Base-by-base conservation (phyloP, 495 filamentous ascomycete species). In the Lophiotrema nucula region DNA sequence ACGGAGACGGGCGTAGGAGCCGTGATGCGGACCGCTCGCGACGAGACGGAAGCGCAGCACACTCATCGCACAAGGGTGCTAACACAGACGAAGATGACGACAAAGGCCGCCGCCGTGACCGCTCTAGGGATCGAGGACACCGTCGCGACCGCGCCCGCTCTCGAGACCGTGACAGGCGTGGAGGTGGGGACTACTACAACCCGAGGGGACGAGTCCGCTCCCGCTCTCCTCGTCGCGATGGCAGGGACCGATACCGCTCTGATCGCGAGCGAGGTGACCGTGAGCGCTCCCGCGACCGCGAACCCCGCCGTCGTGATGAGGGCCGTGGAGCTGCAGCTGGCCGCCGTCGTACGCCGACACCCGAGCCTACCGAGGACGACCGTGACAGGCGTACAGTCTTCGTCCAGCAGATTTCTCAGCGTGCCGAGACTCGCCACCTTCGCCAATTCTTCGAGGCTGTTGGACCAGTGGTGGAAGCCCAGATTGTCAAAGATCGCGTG, bases 401-500 rank as follows among this genome's bases (percentile, higher is more conserved):
- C 69, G 95, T 97, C 39, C 93, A 97, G 76, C 95, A 99, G 70
- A 84, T 99, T 61, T 92, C 93, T 49, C 89, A 89, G 48, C 90
- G 93, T 65, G 79, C 97, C 54, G 85, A 91, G 58, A 93, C 90
- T 50, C 92, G 89, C 68, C 91, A 99, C 70, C 80, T 99, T 48
- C 89, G 92, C 73, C 82, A 82, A 53, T 99, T 99, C 70, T 99
- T 99, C 69, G 90, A 96, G 73, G 92, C 92, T 75, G 88, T 92
- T 67, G 95, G 95, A 64, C 88, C 89, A 26, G 93, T 99, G 23
- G 95, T 92, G 67, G 95, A 97, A 73, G 95, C 95, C 48, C 93
- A 97, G 74, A 97, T 99, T 66, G 95, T 99, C n/a, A 97, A 96
- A 76, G 95, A 99, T 67, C 81, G 95, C 55, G 90, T 97, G 52